Evolutionary conservation across 2,329 filamentous ascomycete genomes (phyloP).

Genomic region (Scedosporium boydii): DNA sequence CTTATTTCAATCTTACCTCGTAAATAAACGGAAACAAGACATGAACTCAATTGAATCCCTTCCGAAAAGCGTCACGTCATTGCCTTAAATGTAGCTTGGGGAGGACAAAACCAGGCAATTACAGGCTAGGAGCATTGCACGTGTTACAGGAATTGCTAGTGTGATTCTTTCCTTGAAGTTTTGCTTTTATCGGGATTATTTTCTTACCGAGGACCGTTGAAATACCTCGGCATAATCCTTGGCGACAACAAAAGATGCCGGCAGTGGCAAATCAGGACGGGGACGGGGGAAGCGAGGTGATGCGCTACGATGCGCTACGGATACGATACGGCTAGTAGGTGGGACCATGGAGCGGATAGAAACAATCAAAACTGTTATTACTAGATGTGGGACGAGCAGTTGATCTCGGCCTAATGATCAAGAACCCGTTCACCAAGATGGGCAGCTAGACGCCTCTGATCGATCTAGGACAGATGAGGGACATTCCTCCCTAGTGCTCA

Average conservation of each 20-base stretch:
- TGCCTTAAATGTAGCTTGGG: background rate
- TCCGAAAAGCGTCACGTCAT: conserved; percentile 1
- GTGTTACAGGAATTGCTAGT: background rate
- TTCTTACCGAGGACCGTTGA: background rate
- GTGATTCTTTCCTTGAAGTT: background rate
- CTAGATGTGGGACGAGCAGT: too few relatives aligned
- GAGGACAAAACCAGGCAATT: background rate
- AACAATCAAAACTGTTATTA: too few relatives aligned
- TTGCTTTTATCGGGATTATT: background rate
- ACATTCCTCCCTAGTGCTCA: too few relatives aligned
- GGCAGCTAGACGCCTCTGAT: too few relatives aligned
- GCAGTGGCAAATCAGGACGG: background rate
- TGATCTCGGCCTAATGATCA: too few relatives aligned
- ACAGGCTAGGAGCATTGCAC: background rate
- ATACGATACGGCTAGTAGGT: too few relatives aligned
- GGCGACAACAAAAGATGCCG: background rate
- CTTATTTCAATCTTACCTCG: background rate
- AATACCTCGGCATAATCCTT: background rate
- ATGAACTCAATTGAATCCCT: background rate
- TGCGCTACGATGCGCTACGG: background rate
- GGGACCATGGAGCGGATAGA: too few relatives aligned
- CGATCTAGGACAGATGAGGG: too few relatives aligned
- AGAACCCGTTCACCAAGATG: too few relatives aligned
- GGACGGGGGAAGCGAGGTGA: background rate
- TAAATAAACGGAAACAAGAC: background rate